Evolutionary conservation across 768 basidiomycete species (phyloP).

Genomic region (Trametes villosa): DNA sequence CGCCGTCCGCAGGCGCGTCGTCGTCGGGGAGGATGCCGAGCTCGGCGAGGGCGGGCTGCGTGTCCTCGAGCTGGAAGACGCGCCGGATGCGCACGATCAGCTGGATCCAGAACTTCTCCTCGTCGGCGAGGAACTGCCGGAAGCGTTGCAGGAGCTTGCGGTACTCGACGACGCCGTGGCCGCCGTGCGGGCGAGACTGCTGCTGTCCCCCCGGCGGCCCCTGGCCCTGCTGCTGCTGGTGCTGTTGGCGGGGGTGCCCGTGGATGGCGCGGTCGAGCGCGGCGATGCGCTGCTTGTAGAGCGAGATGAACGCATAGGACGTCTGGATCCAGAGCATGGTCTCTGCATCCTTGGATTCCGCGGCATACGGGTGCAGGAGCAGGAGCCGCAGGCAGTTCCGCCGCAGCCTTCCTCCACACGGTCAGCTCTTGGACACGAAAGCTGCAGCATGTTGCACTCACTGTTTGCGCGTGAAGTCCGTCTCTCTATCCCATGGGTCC

Average conservation of each 20-base stretch:
- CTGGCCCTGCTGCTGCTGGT: conserved; percentile 35
- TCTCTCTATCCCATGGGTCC: conserved; percentile 83
- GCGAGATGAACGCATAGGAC: conserved; percentile 80
- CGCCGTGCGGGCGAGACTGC: conserved; percentile 43
- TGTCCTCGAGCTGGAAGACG: conserved; percentile 71
- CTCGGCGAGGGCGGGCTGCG: conserved; percentile 55
- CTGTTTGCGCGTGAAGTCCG: conserved; percentile 88
- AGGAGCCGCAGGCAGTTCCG: conserved; percentile 71
- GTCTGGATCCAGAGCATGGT: conserved; percentile 93
- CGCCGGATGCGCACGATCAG: conserved; percentile 77
- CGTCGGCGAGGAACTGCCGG: conserved; percentile 84
- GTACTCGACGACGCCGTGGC: conserved; percentile 74
- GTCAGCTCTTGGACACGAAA: not conserved
- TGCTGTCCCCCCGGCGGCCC: conserved; percentile 39
- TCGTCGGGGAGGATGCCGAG: conserved; percentile 52
- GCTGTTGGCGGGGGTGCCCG: conserved; percentile 35
- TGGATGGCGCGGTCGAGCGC: conserved; percentile 63
- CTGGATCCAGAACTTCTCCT: conserved; percentile 90
- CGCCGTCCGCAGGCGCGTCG: conserved; percentile 31
- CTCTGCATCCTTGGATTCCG: conserved; percentile 79
- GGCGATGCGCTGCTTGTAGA: conserved; percentile 78
- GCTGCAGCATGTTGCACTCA: conserved; percentile 46
- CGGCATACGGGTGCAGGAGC: conserved; percentile 67
- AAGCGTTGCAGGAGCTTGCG: conserved; percentile 89
- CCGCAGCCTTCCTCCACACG: conserved; percentile 56